These are phyloP conservation scores for Lactarius sanguifluus DNA, from an alignment of 768 basidiomycete genomes.

Conservation along the genomic window DNA sequence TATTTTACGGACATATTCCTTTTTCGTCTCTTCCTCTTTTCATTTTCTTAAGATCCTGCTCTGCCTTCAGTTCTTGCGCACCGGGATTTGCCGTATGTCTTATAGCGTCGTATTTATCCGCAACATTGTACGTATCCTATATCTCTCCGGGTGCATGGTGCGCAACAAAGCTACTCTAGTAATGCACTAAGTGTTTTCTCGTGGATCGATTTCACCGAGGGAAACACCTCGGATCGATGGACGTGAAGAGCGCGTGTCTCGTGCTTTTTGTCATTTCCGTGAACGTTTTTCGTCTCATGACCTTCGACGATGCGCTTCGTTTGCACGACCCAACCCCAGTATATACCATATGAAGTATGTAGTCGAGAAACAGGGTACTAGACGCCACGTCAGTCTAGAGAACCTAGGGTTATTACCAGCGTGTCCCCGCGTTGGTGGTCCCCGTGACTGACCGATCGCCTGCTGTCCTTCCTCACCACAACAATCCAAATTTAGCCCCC, in stretches of 20 bases:
- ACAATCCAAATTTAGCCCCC: background rate
- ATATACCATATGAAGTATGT: slow-evolving; percentile 20
- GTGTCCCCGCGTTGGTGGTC: background rate
- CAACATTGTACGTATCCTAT: slow-evolving; percentile 29
- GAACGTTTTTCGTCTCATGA: slow-evolving; percentile 23
- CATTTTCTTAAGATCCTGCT: slow-evolving; percentile 17
- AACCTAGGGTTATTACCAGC: slow-evolving; percentile 5
- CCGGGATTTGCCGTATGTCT: slow-evolving; percentile 32
- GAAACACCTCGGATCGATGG: slow-evolving; percentile 22
- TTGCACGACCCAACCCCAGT: background rate
- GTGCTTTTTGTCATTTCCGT: slow-evolving; percentile 1
- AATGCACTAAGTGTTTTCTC: slow-evolving; percentile 19
- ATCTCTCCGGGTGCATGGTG: slow-evolving; percentile 27
- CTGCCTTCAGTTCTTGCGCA: slow-evolving; percentile 29
- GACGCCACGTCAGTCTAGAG: slow-evolving; percentile 11
- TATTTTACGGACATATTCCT: slow-evolving; percentile 28
- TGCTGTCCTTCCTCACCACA: background rate
- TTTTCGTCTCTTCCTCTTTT: slow-evolving; percentile 23
- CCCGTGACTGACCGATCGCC: slow-evolving; percentile 12
- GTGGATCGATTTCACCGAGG: slow-evolving; percentile 11
- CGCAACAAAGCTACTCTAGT: slow-evolving; percentile 30
- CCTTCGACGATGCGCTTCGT: slow-evolving; percentile 13
- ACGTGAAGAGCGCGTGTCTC: slow-evolving; percentile 8
- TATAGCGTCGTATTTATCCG: slow-evolving; percentile 37
- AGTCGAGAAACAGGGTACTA: slow-evolving; percentile 20